A percentile compares a stretch with the other conserved stretches of the same genome.
phyloP scores from a whole-genome alignment of 2,329 filamentous ascomycete genomes.

The Akanthomyces uredinophilus region DNA sequence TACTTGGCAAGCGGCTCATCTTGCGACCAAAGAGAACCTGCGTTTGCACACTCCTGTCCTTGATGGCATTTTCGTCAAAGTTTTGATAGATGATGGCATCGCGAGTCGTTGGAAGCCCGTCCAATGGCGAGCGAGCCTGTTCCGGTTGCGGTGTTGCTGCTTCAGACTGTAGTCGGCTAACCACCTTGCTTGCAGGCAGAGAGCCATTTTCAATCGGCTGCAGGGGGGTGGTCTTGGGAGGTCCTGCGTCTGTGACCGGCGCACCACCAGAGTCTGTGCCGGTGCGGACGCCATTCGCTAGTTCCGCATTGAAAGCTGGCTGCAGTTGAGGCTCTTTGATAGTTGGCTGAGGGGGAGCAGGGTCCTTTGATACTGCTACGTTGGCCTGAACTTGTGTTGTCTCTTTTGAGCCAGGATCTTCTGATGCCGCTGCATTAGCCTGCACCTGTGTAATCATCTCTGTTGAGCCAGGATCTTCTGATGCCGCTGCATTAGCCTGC shows the following conservation, averaged over 20 bases:
- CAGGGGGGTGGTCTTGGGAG: not conserved
- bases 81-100: constrained; percentile 57
- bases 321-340: not conserved
- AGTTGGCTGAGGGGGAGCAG: not conserved
- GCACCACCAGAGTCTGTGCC: not conserved
- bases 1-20: constrained; percentile 53
- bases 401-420: not conserved
- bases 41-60: constrained; percentile 52
- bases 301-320: not conserved
- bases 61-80: constrained; percentile 52
- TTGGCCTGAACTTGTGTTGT: not conserved
- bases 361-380: not conserved
- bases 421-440: not conserved
- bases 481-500: not conserved
- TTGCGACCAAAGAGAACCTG: constrained; percentile 55
- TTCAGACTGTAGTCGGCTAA: constrained; percentile 14
- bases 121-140: constrained; percentile 22
- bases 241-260: not conserved
- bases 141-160: constrained; percentile 20
- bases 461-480: not conserved
- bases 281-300: not conserved
- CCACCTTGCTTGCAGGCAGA: constrained; percentile 6
- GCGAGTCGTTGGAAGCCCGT: constrained; percentile 40
- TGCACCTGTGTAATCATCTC: not conserved
- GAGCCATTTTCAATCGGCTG: not conserved